A percentile compares a stretch with the other conserved stretches of the same genome.
phyloP scores from a whole-genome alignment of 2,329 filamentous ascomycete species.

The Keithomyces neogunnii region DNA sequence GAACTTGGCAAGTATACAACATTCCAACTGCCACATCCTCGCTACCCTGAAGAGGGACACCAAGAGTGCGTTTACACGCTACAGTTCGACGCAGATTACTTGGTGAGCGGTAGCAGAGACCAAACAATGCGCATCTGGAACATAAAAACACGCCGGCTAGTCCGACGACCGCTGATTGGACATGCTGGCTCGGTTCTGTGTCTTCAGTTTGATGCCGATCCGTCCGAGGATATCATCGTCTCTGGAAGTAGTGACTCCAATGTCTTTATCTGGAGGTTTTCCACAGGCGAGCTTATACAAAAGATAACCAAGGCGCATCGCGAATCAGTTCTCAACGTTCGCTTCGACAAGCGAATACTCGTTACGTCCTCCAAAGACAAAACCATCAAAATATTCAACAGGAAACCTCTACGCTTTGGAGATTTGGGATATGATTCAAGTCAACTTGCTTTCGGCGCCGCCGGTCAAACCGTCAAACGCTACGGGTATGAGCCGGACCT shows the following conservation, averaged over 20 bases:
- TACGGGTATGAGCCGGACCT: conserved; percentile 46
- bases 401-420: conserved; percentile 54
- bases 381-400: conserved; percentile 93
- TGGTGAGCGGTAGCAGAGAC: conserved; percentile 91
- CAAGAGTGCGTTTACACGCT: conserved; percentile 91
- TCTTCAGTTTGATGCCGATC: conserved; percentile 85
- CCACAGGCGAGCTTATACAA: conserved; percentile 75
- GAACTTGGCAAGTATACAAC: conserved; percentile 71
- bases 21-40: conserved; percentile 84
- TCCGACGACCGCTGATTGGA: conserved; percentile 62
- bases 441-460: conserved; percentile 38
- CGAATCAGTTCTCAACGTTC: conserved; percentile 88
- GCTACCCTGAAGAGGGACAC: conserved; percentile 73
- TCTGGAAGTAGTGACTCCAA: conserved; percentile 90
- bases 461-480: conserved; percentile 40
- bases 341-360: conserved; percentile 83
- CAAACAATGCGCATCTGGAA: conserved; percentile 86
- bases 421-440: conserved; percentile 44
- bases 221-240: conserved; percentile 84
- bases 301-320: conserved; percentile 68
- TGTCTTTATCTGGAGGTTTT: conserved; percentile 89
- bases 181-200: conserved; percentile 87
- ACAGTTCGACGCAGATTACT: conserved; percentile 74
- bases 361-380: conserved; percentile 98
- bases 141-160: conserved; percentile 69